Base-by-base conservation (phyloP, 805 yeast genomes). In the Ogataea salicorniae region DNA sequence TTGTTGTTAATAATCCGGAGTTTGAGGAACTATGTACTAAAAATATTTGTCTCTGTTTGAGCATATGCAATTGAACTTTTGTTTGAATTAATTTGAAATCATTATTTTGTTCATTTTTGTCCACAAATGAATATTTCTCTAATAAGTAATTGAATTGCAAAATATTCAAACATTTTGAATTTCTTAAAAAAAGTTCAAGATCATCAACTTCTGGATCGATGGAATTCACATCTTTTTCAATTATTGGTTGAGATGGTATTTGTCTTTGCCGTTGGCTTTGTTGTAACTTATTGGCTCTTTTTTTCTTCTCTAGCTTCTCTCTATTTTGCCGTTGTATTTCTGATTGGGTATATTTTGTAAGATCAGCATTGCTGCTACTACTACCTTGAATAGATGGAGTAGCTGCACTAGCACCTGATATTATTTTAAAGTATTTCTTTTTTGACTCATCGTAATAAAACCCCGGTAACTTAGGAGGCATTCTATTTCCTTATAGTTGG, bases 401-500 rank as follows among this genome's bases (percentile, higher is more conserved):
- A n/a, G 44, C 45, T 13, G 42, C 50, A 29, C 36, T 37, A 5
- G 42, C 45, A 8, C 50, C 47, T 9, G 42, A 35, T 15, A 47
- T 34, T 22, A 48, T 42, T 41, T 45, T 52, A 43, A 57, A 57
- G 49, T 57, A 57, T 42, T 51, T 46, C 39, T 49, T 50, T 38
- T 49, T 50, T 23, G 46, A 50, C 20, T 49, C 52, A 38, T 58
- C 62, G 43, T 46, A 58, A 42, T 53, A 51, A 39, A 53, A 55
- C 2, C 62, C 62, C 14, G 60, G 58, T 15, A 55, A 39, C 17
- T 52, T 43, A 8, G 43, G 46, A 3, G 46, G 43, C 42, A 43
- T 43, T 15, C 13, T 29, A 26, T 26, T 26, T 6, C 13, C 31
- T 26, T 26, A 26, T 26, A 26, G 11, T 23, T 23, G 5, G 8